Base-by-base conservation (phyloP, 1,284 basidiomycete genomes). In the Apiotrichum laibachii region DNA sequence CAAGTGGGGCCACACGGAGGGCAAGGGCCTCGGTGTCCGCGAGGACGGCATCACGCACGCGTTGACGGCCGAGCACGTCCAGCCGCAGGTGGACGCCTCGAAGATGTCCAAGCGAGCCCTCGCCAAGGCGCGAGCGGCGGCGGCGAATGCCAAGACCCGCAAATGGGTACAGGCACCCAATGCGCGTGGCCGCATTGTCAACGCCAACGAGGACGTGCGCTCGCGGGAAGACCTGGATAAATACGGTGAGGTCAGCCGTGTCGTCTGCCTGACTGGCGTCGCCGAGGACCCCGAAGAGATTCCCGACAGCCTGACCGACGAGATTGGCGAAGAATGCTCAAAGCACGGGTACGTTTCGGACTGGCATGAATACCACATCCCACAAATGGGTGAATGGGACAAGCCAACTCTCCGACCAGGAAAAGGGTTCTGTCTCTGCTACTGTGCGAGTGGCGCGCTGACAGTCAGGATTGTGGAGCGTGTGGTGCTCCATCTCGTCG, bases 1-100 rank as follows among this genome's bases (percentile, higher is more conserved):
- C 31, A 94, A 92, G 79, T 95, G 89, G 89, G 93, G 93, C 0
- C 92, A 96, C 77, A 89, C 89, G 71, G 88, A 92, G 71, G 93
- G 93, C 1, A 87, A 92, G 77, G 93, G 91, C 13, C 83, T 96
- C 2, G 93, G 92, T 50, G 86, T 84, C 0, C 86, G 88, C 62
- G 89, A 87, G 3, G 83, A 84, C 13, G 93, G 93, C 7, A 94
- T 96, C 56, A 84, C 92, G 46, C 88, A 93, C 59, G 90, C 93
- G 2, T 83, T 97, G 37, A 83, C 85, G 0, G 87, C 93, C 31
- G 89, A 93, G 57, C 76, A 78, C 55, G 66, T 74, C 67, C 86
- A 86, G 69, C 79, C 86, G 3, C 53, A 65, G 34, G 47, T 26
- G 13, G 50, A 53, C 26, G 19, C 22, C 8, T 42, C 51, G 8